phyloP scores from a whole-genome alignment of 345 rosid genomes.

The Acer yangbiense region DNA sequence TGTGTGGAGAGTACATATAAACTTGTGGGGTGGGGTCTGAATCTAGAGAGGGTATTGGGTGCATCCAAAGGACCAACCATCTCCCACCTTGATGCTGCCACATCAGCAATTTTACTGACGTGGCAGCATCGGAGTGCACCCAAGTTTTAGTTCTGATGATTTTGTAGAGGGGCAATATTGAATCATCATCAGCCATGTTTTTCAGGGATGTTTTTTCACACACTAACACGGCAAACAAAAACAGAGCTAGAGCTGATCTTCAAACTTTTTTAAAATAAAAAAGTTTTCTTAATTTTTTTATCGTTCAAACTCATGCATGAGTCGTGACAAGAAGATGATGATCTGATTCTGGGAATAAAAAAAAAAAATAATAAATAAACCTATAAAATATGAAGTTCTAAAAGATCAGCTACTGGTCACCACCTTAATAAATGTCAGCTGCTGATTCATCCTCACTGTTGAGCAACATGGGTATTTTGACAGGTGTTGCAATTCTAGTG shows the following conservation, averaged over 20 bases:
- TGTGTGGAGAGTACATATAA: neutral
- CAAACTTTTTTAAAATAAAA: neutral
- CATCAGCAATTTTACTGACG: too few species aligned
- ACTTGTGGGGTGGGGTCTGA: neutral
- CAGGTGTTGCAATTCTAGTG: neutral
- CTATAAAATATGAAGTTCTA: neutral
- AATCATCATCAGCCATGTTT: neutral
- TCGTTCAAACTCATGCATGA: neutral
- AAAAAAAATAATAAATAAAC: neutral
- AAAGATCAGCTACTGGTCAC: neutral
- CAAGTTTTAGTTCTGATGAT: too few species aligned
- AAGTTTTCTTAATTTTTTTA: neutral
- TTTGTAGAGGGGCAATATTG: neutral
- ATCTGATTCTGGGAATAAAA: neutral
- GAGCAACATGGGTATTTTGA: neutral
- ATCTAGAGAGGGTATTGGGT: too few species aligned
- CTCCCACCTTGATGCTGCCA: too few species aligned
- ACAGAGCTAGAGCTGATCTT: neutral
- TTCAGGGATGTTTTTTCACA: constrained; percentile 4
- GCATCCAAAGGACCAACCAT: too few species aligned
- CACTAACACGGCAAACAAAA: neutral
- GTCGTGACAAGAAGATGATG: neutral
- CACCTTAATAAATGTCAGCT: neutral
- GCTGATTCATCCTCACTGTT: neutral
- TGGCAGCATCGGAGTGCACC: too few species aligned